Conservation (phyloP, 768 basidiomycete genomes). For the Boletus speciosus region DNA sequence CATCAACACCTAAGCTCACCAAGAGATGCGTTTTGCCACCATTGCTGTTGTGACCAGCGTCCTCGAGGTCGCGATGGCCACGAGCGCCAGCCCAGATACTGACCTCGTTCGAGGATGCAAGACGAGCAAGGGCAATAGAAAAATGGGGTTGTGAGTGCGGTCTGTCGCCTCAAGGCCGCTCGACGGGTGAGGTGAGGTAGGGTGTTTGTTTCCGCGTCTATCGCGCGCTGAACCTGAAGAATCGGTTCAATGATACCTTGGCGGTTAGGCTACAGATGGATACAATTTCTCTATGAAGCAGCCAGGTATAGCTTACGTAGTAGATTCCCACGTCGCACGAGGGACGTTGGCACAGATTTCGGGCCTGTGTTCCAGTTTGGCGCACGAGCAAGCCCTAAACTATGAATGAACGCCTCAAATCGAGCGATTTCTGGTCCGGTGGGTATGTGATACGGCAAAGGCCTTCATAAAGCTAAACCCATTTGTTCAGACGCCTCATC, state of each 20-base stretch:
- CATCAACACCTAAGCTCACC: background rate
- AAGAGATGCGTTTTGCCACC: background rate
- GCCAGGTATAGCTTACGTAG: background rate
- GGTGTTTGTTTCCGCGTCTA: background rate
- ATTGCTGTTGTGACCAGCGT: background rate
- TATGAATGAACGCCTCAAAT: too few relatives aligned
- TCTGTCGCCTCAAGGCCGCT: background rate
- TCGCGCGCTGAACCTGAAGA: background rate
- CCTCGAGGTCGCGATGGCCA: background rate
- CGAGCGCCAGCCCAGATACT: background rate
- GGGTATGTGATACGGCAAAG: too few relatives aligned
- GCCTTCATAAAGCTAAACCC: too few relatives aligned
- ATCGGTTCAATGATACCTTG: background rate
- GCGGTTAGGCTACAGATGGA: background rate
- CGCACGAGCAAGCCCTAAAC: too few relatives aligned
- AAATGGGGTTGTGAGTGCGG: background rate
- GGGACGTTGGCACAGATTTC: too few relatives aligned
- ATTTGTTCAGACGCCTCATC: background rate
- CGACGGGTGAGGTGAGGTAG: background rate
- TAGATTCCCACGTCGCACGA: too few relatives aligned
- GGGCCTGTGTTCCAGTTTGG: too few relatives aligned
- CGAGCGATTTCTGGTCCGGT: too few relatives aligned
- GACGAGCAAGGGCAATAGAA: background rate
- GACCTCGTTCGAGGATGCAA: background rate
- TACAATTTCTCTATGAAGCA: background rate